Evolutionary conservation across 306 rosid genomes (phyloP), one percentile per base, ranked within the genome.

Genomic region (Vicia villosa): DNA sequence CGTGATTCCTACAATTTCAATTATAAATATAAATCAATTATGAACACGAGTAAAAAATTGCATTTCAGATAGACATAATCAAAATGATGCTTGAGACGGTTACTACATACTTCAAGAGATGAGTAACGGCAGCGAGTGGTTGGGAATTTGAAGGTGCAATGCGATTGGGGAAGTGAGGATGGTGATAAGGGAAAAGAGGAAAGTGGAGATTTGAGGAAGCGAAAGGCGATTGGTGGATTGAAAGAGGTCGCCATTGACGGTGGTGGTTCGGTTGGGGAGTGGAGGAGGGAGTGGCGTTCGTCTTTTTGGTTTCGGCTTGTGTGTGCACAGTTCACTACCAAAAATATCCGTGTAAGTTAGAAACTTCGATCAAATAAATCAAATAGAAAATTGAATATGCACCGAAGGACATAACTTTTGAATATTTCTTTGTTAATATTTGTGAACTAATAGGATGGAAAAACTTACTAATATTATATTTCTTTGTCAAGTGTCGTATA

Each of bases 21-120:
- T 26, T 15, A 11, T 14, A n/a, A 63, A 43, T 16, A 6, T 15
- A 42, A 65, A 64, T 50, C 73, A 58, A 56, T 67, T 9, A 43
- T 49, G 36, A 47, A 47, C 10, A 51, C 10, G 14, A 51, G 1
- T 20, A n/a, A 10, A 55, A 24, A 24, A 55, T 24, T 24, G 62
- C 62, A 56, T 24, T 56, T 26, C 15, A 54, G 11, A 56, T 6
- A 56, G 13, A 11, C 3, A 54, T 10, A 52, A 21, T 21, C 32
- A 4, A 51, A 49, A 4, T 11, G 0, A 55, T 13, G 5, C 0
- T 24, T 56, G 12, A 56, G n/a, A 26, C 4, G 10, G 37, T 55
- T 55, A 55, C n/a, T 8, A 0, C 62, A 12, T 56, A 56, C 62
- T 56, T 56, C 38, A 26, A 56, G 62, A 56, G 62, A 56, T 3